A percentile compares a stretch with the other conserved stretches of the same genome.
These are phyloP conservation scores for Wickerhamiella pararugosa DNA, from an alignment of 1,139 yeast species.

Conservation along the genomic window DNA sequence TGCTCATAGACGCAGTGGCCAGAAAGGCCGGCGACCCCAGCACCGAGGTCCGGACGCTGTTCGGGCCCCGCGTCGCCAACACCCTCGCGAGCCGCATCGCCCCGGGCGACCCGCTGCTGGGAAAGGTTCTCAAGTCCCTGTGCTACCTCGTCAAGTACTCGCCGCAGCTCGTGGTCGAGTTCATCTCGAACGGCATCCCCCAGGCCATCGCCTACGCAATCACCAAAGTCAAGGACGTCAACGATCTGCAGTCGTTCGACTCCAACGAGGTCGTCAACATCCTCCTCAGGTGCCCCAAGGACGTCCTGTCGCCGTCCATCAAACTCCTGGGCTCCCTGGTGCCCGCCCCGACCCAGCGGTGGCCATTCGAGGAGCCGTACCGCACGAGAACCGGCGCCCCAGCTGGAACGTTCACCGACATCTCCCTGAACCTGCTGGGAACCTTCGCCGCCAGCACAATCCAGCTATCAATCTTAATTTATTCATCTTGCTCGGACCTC, in stretches of 20 bases:
- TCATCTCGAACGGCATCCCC: constrained; percentile 1
- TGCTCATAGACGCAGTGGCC: constrained; percentile 42
- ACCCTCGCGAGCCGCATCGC: constrained; percentile 30
- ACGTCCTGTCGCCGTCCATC: constrained; percentile 10
- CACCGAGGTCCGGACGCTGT: constrained; percentile 17
- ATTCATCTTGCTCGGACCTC: constrained; percentile 61
- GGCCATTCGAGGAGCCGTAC: constrained; percentile 11
- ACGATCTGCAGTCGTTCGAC: background rate
- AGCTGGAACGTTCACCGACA: constrained; percentile 1
- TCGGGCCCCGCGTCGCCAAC: constrained; percentile 13
- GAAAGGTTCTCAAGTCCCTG: constrained; percentile 10
- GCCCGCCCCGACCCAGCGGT: constrained; percentile 9
- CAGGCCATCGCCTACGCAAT: constrained; percentile 3
- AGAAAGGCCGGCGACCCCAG: constrained; percentile 33
- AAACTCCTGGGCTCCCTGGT: constrained; percentile 10
- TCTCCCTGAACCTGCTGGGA: constrained; percentile 15
- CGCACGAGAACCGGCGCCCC: background rate
- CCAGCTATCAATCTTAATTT: constrained; percentile 51
- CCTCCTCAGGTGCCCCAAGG: constrained; percentile 11
- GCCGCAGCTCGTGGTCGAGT: constrained; percentile 8
- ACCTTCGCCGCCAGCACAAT: constrained; percentile 38
- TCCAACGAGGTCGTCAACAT: constrained; percentile 6
- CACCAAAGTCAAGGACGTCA: constrained; percentile 2
- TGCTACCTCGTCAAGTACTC: constrained; percentile 7
- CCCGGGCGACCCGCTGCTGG: constrained; percentile 10